Percentiles rank a stretch among this genome's conserved stretches.
phyloP scores from a whole-genome alignment of 495 filamentous ascomycete genomes.

The Tetracladium setigerum region DNA sequence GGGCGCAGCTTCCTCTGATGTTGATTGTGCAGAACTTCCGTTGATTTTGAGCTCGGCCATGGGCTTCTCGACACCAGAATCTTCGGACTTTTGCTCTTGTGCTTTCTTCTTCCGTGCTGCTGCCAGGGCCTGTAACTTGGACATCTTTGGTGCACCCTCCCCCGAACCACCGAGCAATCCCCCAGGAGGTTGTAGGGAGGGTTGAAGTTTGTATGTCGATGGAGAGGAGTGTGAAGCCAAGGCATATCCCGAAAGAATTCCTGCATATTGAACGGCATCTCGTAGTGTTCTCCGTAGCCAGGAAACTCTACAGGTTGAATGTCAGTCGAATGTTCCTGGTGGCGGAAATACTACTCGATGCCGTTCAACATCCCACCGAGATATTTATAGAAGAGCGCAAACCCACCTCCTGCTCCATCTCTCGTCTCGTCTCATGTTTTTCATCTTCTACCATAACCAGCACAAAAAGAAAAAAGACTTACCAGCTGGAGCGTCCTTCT shows the following conservation, averaged over 20 bases:
- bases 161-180: slow-evolving; percentile 71
- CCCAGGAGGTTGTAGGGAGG: slow-evolving; percentile 50
- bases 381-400: background rate
- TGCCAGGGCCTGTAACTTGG: slow-evolving; percentile 83
- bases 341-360: too few relatives aligned
- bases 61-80: slow-evolving; percentile 27
- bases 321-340: too few relatives aligned
- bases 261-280: slow-evolving; percentile 21
- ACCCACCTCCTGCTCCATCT: slow-evolving; percentile 13
- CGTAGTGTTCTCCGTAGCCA: background rate
- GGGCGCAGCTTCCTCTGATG: background rate
- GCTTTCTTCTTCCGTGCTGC: slow-evolving; percentile 83
- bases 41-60: slow-evolving; percentile 11
- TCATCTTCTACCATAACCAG: background rate
- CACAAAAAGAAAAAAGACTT: slow-evolving; percentile 13
- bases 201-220: slow-evolving; percentile 62
- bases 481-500: slow-evolving; percentile 22
- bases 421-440: background rate
- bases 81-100: slow-evolving; percentile 48
- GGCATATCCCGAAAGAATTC: slow-evolving; percentile 76
- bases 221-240: slow-evolving; percentile 70
- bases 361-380: too few relatives aligned
- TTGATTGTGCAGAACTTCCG: background rate
- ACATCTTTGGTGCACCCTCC: slow-evolving; percentile 57
- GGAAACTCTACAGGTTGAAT: background rate